Evolutionary conservation across 345 rosid genomes (phyloP), one percentile per base, ranked within the genome.

Genomic region (Acer yangbiense): DNA sequence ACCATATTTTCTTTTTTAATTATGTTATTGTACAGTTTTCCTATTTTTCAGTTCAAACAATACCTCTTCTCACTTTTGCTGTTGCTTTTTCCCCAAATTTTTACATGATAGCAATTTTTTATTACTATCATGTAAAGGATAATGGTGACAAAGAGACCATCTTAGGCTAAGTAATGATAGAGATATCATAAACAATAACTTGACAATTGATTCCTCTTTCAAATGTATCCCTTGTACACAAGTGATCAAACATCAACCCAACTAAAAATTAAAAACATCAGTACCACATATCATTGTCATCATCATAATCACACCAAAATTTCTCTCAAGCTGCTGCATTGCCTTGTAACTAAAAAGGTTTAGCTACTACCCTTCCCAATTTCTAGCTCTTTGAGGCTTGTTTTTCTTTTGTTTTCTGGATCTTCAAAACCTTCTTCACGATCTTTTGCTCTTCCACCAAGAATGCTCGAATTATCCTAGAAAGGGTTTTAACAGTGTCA

Each of bases 371-470:
- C 4, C 44, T 57, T 20, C 58, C 41, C 23, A 52, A 18, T 58
- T 46, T 64, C 69, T 81, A 86, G 80, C 83, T 83, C 83, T 72
- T 83, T 23, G 73, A 13, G 2, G 85, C 72, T 9, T 62, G 77
- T 72, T 83, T 86, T 68, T 86, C 89, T 77, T 86, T 86, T 1
- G 83, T 50, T 72, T 86, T 86, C 54, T 83, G 89, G 68, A 86
- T 84, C 74, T 86, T 86, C 82, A 83, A 71, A 29, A 86, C 89
- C 57, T 84, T 84, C 84, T 84, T 84, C 71, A 84, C 87, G 55
- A 84, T 84, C 80, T 84, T 84, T 52, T 84, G 87, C 69, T 84
- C 87, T 69, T 86, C 89, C 43, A 86, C 87, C 80, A 86, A 72
- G 78, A 86, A 86, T 7, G 89, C 89, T 16, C 87, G 85, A 73